A percentile compares a stretch with the other conserved stretches of the same genome.
phyloP scores from a whole-genome alignment of 1,139 yeast genomes.

The Blastobotrys serpentis region DNA sequence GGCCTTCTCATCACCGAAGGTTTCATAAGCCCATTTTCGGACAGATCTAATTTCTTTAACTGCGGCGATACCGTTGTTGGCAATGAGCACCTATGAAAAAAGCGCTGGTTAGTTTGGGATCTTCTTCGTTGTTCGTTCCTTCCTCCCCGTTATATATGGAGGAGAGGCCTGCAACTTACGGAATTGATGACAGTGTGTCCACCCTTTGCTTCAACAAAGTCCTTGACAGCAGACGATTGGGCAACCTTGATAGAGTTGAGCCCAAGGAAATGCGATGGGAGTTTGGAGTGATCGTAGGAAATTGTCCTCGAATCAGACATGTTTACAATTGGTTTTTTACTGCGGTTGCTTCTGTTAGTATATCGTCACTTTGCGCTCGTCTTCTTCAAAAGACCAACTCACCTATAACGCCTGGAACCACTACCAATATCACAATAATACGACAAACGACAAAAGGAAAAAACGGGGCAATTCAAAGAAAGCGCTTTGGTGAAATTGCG shows the following conservation, averaged over 20 bases:
- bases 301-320: conserved; percentile 1
- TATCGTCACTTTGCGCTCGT: too few species aligned
- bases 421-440: not conserved
- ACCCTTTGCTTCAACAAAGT: conserved; percentile 78
- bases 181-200: conserved; percentile 95
- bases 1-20: conserved; percentile 92
- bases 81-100: conserved; percentile 63
- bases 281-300: conserved; percentile 33
- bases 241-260: conserved; percentile 71
- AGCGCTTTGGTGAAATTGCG: not conserved
- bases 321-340: not conserved
- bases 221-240: conserved; percentile 71
- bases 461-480: not conserved
- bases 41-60: conserved; percentile 96
- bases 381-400: too few species aligned
- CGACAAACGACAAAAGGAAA: not conserved
- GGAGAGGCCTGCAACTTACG: conserved; percentile 32
- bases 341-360: too few species aligned
- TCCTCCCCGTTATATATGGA: not conserved
- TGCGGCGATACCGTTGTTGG: conserved; percentile 98
- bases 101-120: conserved; percentile 7
- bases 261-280: conserved; percentile 79
- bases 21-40: conserved; percentile 98
- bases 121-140: not conserved
- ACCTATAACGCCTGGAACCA: not conserved